phyloP scores from a whole-genome alignment of 1,284 basidiomycete species.

The Malassezia yamatoensis region DNA sequence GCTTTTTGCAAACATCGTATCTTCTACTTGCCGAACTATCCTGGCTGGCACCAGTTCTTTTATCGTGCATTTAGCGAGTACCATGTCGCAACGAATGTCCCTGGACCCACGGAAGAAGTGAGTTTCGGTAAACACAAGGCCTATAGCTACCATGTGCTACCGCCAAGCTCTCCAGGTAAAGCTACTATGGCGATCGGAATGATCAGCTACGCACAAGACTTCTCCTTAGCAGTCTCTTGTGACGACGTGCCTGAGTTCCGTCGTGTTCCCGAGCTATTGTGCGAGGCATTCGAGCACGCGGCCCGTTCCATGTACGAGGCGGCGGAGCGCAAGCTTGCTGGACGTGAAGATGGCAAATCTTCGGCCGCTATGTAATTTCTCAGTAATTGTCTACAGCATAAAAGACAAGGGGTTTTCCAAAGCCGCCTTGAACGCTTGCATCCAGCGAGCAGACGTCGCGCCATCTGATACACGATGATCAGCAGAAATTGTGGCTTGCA shows the following conservation, averaged over 20 bases:
- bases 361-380: neutral
- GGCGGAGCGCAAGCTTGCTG: conserved; percentile 22
- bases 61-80: conserved; percentile 44
- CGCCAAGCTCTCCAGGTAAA: conserved; percentile 43
- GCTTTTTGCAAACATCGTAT: conserved; percentile 26
- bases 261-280: conserved; percentile 34
- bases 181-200: conserved; percentile 44
- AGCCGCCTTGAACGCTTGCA: conserved; percentile 90
- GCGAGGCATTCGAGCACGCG: conserved; percentile 39
- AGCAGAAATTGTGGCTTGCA: conserved; percentile 91
- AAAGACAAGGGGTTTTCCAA: conserved; percentile 76
- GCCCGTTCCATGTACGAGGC: conserved; percentile 32
- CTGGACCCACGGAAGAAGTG: conserved; percentile 41
- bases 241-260: conserved; percentile 43
- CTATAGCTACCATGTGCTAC: conserved; percentile 43
- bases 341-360: too few species aligned
- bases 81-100: conserved; percentile 44
- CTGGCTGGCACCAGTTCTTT: conserved; percentile 29
- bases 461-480: conserved; percentile 66
- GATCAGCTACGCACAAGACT: conserved; percentile 44
- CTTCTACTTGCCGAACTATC: conserved; percentile 41
- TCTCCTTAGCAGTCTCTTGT: conserved; percentile 44
- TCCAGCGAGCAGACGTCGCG: conserved; percentile 53
- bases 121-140: conserved; percentile 42
- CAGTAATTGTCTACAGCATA: conserved; percentile 25